These are phyloP conservation scores for Penicillium hesseltinei DNA, from an alignment of 2,329 filamentous ascomycete genomes.

Conservation along the genomic window DNA sequence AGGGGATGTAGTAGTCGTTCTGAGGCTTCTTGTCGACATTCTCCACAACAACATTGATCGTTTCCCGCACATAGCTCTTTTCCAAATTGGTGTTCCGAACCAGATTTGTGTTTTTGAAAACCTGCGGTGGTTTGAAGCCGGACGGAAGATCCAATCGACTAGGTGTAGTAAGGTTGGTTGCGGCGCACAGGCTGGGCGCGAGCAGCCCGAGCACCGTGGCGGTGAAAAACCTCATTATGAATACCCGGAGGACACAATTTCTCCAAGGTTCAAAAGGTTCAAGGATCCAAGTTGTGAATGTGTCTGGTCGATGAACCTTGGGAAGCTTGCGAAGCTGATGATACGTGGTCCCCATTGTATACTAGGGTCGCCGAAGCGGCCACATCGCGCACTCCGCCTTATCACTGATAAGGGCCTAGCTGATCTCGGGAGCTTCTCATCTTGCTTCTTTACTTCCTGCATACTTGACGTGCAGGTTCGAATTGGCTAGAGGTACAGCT, in stretches of 20 bases:
- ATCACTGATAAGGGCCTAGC: conserved; percentile 18
- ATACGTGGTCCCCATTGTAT: conserved; percentile 37
- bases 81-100: conserved; percentile 88
- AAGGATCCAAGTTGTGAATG: conserved; percentile 10
- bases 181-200: conserved; percentile 37
- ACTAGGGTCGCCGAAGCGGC: conserved; percentile 37
- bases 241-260: conserved; percentile 25
- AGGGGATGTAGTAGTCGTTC: conserved; percentile 86
- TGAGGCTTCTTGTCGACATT: conserved; percentile 78
- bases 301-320: conserved; percentile 11
- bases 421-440: conserved; percentile 19
- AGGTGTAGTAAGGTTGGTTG: conserved; percentile 28
- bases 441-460: conserved; percentile 11
- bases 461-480: neutral
- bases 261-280: conserved; percentile 15
- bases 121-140: conserved; percentile 77
- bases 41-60: conserved; percentile 89
- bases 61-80: conserved; percentile 87
- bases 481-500: neutral
- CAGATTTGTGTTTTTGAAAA: conserved; percentile 91
- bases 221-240: conserved; percentile 43
- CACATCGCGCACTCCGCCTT: conserved; percentile 33
- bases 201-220: conserved; percentile 38
- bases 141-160: conserved; percentile 38
- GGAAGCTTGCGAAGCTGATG: conserved; percentile 30